Conservation (phyloP, 1,284 basidiomycete genomes). For the Sporisorium exsertum region DNA sequence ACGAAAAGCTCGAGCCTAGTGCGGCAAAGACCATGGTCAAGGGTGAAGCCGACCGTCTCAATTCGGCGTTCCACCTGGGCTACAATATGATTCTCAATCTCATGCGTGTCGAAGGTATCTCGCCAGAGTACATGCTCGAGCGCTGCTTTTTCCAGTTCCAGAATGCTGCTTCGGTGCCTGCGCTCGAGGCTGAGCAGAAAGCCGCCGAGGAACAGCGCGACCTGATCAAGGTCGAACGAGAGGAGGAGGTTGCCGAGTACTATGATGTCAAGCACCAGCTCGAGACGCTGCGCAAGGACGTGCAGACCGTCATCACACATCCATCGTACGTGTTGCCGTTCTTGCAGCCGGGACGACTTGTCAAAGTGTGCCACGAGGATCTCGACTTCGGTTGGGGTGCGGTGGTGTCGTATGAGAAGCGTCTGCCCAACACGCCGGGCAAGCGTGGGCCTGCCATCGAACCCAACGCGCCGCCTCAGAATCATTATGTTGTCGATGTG, state of each 20-base stretch:
- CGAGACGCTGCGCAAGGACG: constrained; percentile 85
- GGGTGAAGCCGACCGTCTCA: constrained; percentile 94
- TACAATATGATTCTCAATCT: constrained; percentile 99
- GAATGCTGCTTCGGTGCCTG: constrained; percentile 87
- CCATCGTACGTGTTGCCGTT: constrained; percentile 93
- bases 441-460: constrained; percentile 48
- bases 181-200: constrained; percentile 85
- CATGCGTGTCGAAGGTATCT: constrained; percentile 98
- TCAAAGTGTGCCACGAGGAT: constrained; percentile 86
- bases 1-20: constrained; percentile 93
- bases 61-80: constrained; percentile 97
- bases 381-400: constrained; percentile 97
- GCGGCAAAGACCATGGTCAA: constrained; percentile 98
- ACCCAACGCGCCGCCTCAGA: constrained; percentile 80
- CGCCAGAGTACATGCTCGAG: constrained; percentile 98
- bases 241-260: constrained; percentile 86
- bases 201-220: constrained; percentile 80
- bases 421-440: constrained; percentile 71
- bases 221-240: constrained; percentile 81
- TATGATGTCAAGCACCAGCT: constrained; percentile 91
- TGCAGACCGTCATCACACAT: constrained; percentile 91
- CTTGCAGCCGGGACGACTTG: constrained; percentile 88
- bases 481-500: constrained; percentile 94
- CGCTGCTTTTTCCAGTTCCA: constrained; percentile 99
- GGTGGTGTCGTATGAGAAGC: constrained; percentile 91